Percentiles rank a stretch among this genome's conserved stretches.
Evolutionary conservation across 2,329 filamentous ascomycete species (phyloP).

Genomic region (Botrytis sinoallii): DNA sequence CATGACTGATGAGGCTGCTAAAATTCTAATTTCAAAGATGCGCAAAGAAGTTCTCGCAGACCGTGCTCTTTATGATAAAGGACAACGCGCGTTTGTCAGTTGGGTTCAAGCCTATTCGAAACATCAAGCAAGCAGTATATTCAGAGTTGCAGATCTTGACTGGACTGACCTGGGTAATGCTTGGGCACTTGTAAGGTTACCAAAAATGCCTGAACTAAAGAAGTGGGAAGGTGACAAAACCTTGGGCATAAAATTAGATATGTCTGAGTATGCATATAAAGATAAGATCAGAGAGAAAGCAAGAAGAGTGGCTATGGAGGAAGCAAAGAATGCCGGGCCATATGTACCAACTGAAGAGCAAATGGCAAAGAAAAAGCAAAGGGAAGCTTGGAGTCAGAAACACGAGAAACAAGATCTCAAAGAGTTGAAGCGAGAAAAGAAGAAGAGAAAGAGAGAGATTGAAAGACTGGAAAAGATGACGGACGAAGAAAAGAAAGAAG

Average conservation of each 20-base stretch:
- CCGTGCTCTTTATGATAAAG: constrained; percentile 70
- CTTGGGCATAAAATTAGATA: constrained; percentile 62
- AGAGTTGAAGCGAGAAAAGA: constrained; percentile 60
- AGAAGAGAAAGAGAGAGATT: constrained; percentile 60
- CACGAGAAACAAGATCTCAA: constrained; percentile 63
- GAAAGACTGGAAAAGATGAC: constrained; percentile 63
- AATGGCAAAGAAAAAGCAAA: constrained; percentile 56
- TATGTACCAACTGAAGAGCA: constrained; percentile 43
- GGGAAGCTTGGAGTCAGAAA: constrained; percentile 72
- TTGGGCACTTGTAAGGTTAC: constrained; percentile 83
- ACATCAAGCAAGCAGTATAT: constrained; percentile 88
- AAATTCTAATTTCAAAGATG: constrained; percentile 55
- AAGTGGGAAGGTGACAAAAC: constrained; percentile 67
- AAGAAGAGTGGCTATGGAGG: constrained; percentile 54
- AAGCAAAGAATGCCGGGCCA: constrained; percentile 45
- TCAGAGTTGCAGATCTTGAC: constrained; percentile 75
- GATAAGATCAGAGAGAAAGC: constrained; percentile 69
- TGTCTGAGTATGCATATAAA: constrained; percentile 66
- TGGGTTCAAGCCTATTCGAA: constrained; percentile 91
- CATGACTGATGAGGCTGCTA: constrained; percentile 61
- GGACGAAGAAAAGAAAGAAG: constrained; percentile 66
- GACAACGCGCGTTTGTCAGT: constrained; percentile 86
- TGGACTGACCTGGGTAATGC: constrained; percentile 78
- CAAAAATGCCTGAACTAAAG: constrained; percentile 89
- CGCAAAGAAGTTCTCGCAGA: constrained; percentile 54